Percentiles rank a stretch among this genome's conserved stretches.
These are phyloP conservation scores for Acidomyces sp. DNA, from an alignment of 495 filamentous ascomycete genomes.

Conservation along the genomic window DNA sequence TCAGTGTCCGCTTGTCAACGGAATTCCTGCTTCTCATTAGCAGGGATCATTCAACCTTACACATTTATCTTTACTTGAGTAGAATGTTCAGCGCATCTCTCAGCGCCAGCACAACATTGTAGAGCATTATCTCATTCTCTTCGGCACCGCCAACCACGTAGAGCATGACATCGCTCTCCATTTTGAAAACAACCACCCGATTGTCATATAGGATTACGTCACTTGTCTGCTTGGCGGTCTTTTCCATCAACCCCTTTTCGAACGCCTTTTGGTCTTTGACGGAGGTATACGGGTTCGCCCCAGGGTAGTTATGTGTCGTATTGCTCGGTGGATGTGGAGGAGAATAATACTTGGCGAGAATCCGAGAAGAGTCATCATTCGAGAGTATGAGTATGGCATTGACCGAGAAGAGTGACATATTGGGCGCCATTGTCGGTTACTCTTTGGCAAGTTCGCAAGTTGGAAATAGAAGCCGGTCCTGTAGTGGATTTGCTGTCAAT, in stretches of 20 bases:
- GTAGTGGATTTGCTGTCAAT: constrained; percentile 6
- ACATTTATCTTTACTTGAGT: constrained; percentile 89
- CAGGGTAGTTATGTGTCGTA: constrained; percentile 43
- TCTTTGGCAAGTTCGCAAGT: too few species aligned
- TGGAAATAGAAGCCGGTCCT: constrained; percentile 22
- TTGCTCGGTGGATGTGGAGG: constrained; percentile 52
- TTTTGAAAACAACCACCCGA: constrained; percentile 91
- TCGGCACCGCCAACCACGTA: constrained; percentile 87
- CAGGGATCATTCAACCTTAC: too few species aligned
- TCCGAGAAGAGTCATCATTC: constrained; percentile 72
- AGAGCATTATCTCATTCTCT: constrained; percentile 94
- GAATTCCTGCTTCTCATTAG: constrained; percentile 66
- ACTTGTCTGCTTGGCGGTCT: constrained; percentile 87
- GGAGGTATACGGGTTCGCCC: constrained; percentile 71
- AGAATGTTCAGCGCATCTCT: constrained; percentile 81
- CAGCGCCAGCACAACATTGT: constrained; percentile 79
- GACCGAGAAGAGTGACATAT: constrained; percentile 79
- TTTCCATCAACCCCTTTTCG: constrained; percentile 88
- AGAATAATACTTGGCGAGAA: constrained; percentile 92
- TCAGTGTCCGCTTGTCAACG: constrained; percentile 90
- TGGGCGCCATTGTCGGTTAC: constrained; percentile 38
- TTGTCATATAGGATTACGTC: constrained; percentile 97
- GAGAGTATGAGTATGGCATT: constrained; percentile 86
- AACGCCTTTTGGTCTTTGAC: constrained; percentile 88
- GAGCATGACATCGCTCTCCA: constrained; percentile 92